Percentiles rank a stretch among this genome's conserved stretches.
Conservation (phyloP, 2,329 filamentous ascomycete species). For the Fusarium protoensiforme region DNA sequence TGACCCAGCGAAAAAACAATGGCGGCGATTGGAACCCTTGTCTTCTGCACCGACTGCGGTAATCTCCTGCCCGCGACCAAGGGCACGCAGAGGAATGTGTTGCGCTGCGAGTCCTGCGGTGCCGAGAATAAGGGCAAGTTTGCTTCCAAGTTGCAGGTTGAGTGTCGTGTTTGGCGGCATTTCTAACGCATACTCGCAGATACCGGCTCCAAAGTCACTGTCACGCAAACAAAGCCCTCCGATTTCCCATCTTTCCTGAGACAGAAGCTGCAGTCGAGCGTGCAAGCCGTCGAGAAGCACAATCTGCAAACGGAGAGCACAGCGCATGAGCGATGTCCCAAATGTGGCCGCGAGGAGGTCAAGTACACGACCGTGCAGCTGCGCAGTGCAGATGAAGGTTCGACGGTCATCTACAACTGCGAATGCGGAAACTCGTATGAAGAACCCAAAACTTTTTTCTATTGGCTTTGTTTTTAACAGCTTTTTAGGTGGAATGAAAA, state of each 20-base stretch:
- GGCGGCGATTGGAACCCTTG: constrained; percentile 89
- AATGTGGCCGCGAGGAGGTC: constrained; percentile 85
- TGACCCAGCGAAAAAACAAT: constrained; percentile 59
- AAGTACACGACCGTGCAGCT: constrained; percentile 87
- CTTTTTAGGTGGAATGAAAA: constrained; percentile 65
- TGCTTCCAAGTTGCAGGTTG: not conserved
- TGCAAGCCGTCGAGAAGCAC: constrained; percentile 82
- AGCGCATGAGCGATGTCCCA: constrained; percentile 77
- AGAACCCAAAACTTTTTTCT: constrained; percentile 25
- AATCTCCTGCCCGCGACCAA: constrained; percentile 87
- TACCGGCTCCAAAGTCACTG: constrained; percentile 78
- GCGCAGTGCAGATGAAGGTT: constrained; percentile 93
- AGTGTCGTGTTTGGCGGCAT: not conserved
- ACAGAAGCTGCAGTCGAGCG: constrained; percentile 83
- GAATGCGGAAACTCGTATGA: constrained; percentile 84
- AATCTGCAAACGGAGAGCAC: constrained; percentile 79
- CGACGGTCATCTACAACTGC: constrained; percentile 90
- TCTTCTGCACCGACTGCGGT: constrained; percentile 94
- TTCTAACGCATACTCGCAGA: constrained; percentile 59
- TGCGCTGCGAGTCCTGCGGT: constrained; percentile 88
- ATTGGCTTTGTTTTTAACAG: constrained; percentile 39
- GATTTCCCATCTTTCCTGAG: constrained; percentile 92
- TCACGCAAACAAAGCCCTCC: constrained; percentile 86
- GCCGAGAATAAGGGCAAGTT: constrained; percentile 81
- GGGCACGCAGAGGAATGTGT: constrained; percentile 77